A percentile compares a stretch with the other conserved stretches of the same genome.
These are phyloP conservation scores for Colletotrichum sp. DNA, from an alignment of 2,329 filamentous ascomycete genomes.

Conservation along the genomic window DNA sequence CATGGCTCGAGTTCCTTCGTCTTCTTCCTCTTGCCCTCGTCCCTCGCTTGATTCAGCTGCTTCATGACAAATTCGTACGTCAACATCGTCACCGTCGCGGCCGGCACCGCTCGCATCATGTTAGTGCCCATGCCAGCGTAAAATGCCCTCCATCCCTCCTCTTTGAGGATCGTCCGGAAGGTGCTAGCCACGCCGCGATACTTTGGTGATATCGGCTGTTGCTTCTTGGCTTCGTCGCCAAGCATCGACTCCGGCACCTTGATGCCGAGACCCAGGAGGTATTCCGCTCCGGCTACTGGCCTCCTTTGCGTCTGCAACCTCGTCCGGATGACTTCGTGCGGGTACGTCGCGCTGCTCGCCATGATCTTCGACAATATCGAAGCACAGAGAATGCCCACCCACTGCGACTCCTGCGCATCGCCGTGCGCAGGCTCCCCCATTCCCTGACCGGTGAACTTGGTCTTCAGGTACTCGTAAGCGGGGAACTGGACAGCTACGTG, in stretches of 20 bases:
- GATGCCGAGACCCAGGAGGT: slow-evolving; percentile 55
- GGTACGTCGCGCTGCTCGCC: slow-evolving; percentile 94
- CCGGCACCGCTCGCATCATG: slow-evolving; percentile 93
- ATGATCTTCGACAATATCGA: slow-evolving; percentile 94
- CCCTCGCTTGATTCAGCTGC: slow-evolving; percentile 49
- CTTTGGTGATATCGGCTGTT: slow-evolving; percentile 44
- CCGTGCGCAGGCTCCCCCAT: slow-evolving; percentile 73
- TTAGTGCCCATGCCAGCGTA: slow-evolving; percentile 98
- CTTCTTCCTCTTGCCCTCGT: slow-evolving; percentile 41
- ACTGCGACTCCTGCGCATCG: slow-evolving; percentile 69
- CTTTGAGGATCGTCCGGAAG: slow-evolving; percentile 80
- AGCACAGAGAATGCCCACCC: slow-evolving; percentile 83
- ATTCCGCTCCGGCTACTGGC: slow-evolving; percentile 61
- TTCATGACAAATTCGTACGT: slow-evolving; percentile 85
- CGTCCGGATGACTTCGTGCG: slow-evolving; percentile 94
- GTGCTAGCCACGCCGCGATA: slow-evolving; percentile 85
- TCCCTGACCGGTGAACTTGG: slow-evolving; percentile 84
- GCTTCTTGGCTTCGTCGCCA: slow-evolving; percentile 34
- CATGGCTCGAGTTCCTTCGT: slow-evolving; percentile 11
- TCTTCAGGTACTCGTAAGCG: slow-evolving; percentile 92
- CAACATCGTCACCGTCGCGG: slow-evolving; percentile 96
- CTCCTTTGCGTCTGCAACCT: slow-evolving; percentile 92
- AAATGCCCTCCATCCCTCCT: slow-evolving; percentile 96
- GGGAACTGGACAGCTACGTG: slow-evolving; percentile 98
- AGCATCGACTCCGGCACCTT: slow-evolving; percentile 47